Conservation (phyloP, 768 basidiomycete genomes). For the Russula brevipes region DNA sequence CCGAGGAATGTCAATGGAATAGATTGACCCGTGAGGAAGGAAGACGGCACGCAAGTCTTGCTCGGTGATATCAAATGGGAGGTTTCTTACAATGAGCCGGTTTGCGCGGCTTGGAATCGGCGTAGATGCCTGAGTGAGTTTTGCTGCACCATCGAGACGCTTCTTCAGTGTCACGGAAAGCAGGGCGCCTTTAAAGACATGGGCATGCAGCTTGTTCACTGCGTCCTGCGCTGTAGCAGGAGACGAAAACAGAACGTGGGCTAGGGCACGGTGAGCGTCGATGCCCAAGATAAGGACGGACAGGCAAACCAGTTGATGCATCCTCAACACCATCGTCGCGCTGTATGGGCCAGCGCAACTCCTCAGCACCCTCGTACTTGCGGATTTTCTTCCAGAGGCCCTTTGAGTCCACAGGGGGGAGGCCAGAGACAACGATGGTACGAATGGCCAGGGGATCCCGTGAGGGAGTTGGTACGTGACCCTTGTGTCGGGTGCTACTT, state of each 20-base stretch:
- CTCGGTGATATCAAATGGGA: constrained; percentile 78
- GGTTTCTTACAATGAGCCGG: constrained; percentile 86
- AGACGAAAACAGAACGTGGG: constrained; percentile 67
- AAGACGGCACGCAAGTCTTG: constrained; percentile 83
- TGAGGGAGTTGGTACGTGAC: constrained; percentile 29
- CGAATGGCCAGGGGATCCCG: constrained; percentile 80
- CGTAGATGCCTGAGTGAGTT: constrained; percentile 31
- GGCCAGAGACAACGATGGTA: constrained; percentile 70
- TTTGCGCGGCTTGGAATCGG: constrained; percentile 63
- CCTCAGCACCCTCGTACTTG: constrained; percentile 73
- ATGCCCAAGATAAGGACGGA: not conserved
- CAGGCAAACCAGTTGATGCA: constrained; percentile 44
- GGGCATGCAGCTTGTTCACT: constrained; percentile 78
- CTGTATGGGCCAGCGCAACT: constrained; percentile 63
- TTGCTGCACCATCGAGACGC: constrained; percentile 63
- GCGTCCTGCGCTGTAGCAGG: constrained; percentile 66
- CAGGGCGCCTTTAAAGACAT: constrained; percentile 84
- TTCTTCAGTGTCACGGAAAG: constrained; percentile 89
- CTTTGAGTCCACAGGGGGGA: constrained; percentile 62
- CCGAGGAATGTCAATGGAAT: constrained; percentile 78
- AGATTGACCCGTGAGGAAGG: constrained; percentile 80
- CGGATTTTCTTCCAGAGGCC: constrained; percentile 80
- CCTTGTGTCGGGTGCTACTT: constrained; percentile 35
- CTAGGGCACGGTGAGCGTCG: constrained; percentile 33
- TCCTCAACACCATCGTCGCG: constrained; percentile 42